Conservation (phyloP, 257 asterid genomes). For the Sherardia arvensis region DNA sequence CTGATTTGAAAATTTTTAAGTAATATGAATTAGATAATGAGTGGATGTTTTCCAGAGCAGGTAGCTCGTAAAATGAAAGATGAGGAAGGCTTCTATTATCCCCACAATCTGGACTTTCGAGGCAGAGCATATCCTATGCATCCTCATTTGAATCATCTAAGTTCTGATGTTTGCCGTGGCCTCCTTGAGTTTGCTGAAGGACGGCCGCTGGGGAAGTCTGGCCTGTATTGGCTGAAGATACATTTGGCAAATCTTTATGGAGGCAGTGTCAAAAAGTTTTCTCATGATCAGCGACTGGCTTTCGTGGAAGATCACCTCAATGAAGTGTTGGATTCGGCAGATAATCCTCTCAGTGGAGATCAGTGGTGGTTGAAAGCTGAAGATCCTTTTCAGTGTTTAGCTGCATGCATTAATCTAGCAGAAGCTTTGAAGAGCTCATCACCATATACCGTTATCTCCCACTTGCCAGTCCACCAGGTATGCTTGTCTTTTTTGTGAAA, state of each 20-base stretch:
- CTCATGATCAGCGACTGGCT: constrained; percentile 71
- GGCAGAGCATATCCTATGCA: constrained; percentile 99
- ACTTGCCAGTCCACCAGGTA: constrained; percentile 92
- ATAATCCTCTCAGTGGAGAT: constrained; percentile 83
- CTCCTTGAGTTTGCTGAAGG: constrained; percentile 97
- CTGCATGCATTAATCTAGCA: constrained; percentile 70
- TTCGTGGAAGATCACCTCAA: constrained; percentile 91
- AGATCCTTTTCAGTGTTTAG: constrained; percentile 94
- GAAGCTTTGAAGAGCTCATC: constrained; percentile 75
- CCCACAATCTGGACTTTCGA: constrained; percentile 96
- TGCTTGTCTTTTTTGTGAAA: constrained; percentile 8
- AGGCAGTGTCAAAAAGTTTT: constrained; percentile 81
- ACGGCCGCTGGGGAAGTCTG: constrained; percentile 73
- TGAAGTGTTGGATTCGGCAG: constrained; percentile 91
- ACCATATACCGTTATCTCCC: constrained; percentile 69
- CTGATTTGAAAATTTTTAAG: not conserved
- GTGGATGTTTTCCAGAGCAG: constrained; percentile 33
- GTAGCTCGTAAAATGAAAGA: constrained; percentile 93
- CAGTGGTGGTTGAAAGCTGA: constrained; percentile 97
- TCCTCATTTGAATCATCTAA: constrained; percentile 88
- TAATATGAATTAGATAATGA: constrained; percentile 12
- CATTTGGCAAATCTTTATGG: constrained; percentile 91
- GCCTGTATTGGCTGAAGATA: constrained; percentile 76
- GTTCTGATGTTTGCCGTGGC: constrained; percentile 94
- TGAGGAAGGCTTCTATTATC: constrained; percentile 91